Conservation (phyloP, 1,284 basidiomycete genomes). For the Rhodotorula sp. region DNA sequence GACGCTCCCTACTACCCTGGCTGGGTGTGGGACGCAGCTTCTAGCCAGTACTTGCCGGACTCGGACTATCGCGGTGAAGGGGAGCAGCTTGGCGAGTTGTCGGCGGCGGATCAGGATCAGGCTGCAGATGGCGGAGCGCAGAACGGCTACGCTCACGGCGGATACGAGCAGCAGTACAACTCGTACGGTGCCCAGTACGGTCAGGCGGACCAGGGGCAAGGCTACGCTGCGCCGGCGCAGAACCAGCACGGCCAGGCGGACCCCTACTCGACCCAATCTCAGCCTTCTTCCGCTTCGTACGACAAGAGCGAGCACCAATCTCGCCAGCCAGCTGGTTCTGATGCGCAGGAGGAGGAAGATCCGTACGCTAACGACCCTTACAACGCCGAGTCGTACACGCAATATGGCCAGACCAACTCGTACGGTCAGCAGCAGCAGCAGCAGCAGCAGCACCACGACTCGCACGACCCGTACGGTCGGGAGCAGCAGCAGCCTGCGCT, state of each 20-base stretch:
- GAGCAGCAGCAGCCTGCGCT: slow-evolving; percentile 1
- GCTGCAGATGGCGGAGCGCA: neutral
- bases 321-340: neutral
- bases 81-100: neutral
- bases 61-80: slow-evolving; percentile 5
- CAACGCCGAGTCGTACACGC: slow-evolving; percentile 4
- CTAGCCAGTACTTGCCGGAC: slow-evolving; percentile 36
- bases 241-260: slow-evolving; percentile 8
- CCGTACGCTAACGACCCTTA: slow-evolving; percentile 7
- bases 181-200: too few relatives aligned
- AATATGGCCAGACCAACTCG: neutral
- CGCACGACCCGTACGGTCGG: neutral
- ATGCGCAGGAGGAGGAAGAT: neutral
- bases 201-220: too few relatives aligned
- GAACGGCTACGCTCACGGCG: neutral
- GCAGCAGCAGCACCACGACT: neutral
- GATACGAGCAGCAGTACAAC: neutral
- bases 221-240: too few relatives aligned
- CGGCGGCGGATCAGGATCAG: neutral
- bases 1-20: slow-evolving; percentile 35
- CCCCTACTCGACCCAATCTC: neutral
- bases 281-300: too few relatives aligned
- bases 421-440: neutral
- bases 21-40: slow-evolving; percentile 32
- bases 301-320: too few relatives aligned